Conservation (phyloP, 768 basidiomycete genomes). For the Basidioascus undulatus region DNA sequence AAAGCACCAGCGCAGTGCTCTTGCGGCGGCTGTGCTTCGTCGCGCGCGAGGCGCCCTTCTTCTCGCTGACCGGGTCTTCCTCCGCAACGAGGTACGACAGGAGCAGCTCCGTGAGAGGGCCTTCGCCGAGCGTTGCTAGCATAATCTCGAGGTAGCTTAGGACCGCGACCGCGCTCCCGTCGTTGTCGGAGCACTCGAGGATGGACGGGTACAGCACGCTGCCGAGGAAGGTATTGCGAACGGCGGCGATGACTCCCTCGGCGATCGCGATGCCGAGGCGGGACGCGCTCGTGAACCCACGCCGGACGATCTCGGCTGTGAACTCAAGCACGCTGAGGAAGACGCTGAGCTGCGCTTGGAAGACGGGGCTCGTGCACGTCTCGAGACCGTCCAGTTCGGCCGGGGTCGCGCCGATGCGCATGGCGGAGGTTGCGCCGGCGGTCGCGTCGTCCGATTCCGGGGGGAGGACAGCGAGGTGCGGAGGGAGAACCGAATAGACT, state of each 20-base stretch:
- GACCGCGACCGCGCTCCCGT: slow-evolving; percentile 90
- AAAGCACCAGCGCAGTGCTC: slow-evolving; percentile 72
- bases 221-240: slow-evolving; percentile 67
- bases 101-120: slow-evolving; percentile 41
- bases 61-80: slow-evolving; percentile 28
- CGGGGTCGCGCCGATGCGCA: no score
- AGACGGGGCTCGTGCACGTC: slow-evolving; percentile 45
- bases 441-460: slow-evolving; percentile 17
- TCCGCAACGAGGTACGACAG: slow-evolving; percentile 63
- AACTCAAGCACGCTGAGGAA: slow-evolving; percentile 80
- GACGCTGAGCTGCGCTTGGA: slow-evolving; percentile 57
- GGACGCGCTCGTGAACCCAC: slow-evolving; percentile 21
- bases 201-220: slow-evolving; percentile 83
- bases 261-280: slow-evolving; percentile 59
- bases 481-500: slow-evolving; percentile 71
- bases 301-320: slow-evolving; percentile 60
- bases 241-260: slow-evolving; percentile 55
- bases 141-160: slow-evolving; percentile 85
- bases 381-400: no score
- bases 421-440: no score
- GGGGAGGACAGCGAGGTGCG: slow-evolving; percentile 42
- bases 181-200: slow-evolving; percentile 69
- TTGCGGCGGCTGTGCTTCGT: slow-evolving; percentile 28
- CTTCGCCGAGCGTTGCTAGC: slow-evolving; percentile 41
- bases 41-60: background rate